Base-by-base conservation (phyloP, 2,329 filamentous ascomycete species). In the Juglanconis oblonga region DNA sequence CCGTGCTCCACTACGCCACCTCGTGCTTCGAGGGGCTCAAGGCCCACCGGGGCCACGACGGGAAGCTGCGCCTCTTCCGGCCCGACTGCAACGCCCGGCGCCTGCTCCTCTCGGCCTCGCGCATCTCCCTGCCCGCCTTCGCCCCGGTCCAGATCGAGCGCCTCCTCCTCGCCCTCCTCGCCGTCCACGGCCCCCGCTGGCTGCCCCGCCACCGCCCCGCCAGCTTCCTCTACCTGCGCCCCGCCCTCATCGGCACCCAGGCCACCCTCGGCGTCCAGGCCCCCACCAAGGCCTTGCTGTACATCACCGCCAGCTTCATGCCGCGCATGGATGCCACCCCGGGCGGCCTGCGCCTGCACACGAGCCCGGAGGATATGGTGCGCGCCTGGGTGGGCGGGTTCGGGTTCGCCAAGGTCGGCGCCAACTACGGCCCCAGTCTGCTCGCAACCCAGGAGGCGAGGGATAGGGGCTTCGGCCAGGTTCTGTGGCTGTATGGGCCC, bases 311-410 rank as follows among this genome's bases (percentile, higher is more conserved):
- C 59, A 84, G 72, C 61, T 87, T 80, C 72, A 86, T 88, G 84
- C 82, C 85, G 24, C 70, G 74, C 59, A 72, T 88, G 71, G 82
- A 85, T 66, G 65, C 74, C 11, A 77, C 79, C 5, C 66, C 71
- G 0, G 82, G 81, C 38, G 86, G 86, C 65, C 82, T 96, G 80
- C 88, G 84, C 68, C 84, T 96, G 50, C 84, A 94, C 70, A 94
- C 92, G 0, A 90, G 85, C 50, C 84, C 86, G 58, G 87, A 93
- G 66, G 91, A 96, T 73, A 91, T 88, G 79, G 87, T 96, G 60
- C 88, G 93, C 65, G 92, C 93, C 11, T 97, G 93, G 93, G 92
- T 91, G 24, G 93, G 93, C 63, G 93, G 94, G 9, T 96, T 96
- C 73, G 93, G 93, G 1, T 93, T 89, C 71, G 92, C 92, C 62